Percentiles rank a stretch among this genome's conserved stretches.
Evolutionary conservation across 768 basidiomycete species (phyloP).

Genomic region (Amanita muscaria): DNA sequence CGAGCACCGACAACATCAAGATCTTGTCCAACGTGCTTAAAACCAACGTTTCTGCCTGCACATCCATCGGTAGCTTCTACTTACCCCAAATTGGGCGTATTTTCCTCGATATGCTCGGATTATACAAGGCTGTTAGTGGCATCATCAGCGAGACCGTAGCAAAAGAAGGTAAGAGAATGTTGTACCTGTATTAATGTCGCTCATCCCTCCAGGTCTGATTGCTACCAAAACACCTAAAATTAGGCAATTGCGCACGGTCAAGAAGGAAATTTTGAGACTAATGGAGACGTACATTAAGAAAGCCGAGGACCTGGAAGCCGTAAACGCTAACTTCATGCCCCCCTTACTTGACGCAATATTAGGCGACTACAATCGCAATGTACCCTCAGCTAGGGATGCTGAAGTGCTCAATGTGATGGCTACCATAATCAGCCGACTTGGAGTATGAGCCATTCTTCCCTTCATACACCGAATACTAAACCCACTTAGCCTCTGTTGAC

Average conservation of each 20-base stretch:
- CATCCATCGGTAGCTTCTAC: conserved; percentile 95
- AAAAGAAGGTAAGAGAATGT: conserved; percentile 52
- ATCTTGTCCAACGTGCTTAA: conserved; percentile 95
- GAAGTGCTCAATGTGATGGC: conserved; percentile 98
- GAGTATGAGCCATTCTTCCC: conserved; percentile 43
- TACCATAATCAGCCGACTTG: conserved; percentile 81
- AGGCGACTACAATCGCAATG: conserved; percentile 94
- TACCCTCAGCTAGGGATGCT: conserved; percentile 88
- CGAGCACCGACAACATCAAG: conserved; percentile 90
- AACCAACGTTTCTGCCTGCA: conserved; percentile 96
- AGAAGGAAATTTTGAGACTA: conserved; percentile 94
- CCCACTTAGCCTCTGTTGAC: conserved; percentile 64
- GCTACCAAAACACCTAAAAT: conserved; percentile 97
- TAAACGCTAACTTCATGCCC: conserved; percentile 89
- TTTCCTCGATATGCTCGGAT: conserved; percentile 95
- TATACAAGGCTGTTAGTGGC: conserved; percentile 95
- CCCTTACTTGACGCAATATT: conserved; percentile 93
- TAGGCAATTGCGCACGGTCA: conserved; percentile 88
- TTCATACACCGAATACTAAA: conserved; percentile 5
- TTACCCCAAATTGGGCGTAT: conserved; percentile 93
- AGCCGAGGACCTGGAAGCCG: conserved; percentile 91
- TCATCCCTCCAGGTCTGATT: conserved; percentile 53
- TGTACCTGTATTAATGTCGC: not conserved
- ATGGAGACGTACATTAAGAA: conserved; percentile 98
- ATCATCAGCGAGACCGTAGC: conserved; percentile 92